Conservation (phyloP, 768 basidiomycete genomes). For the Suillus ampliporus region DNA sequence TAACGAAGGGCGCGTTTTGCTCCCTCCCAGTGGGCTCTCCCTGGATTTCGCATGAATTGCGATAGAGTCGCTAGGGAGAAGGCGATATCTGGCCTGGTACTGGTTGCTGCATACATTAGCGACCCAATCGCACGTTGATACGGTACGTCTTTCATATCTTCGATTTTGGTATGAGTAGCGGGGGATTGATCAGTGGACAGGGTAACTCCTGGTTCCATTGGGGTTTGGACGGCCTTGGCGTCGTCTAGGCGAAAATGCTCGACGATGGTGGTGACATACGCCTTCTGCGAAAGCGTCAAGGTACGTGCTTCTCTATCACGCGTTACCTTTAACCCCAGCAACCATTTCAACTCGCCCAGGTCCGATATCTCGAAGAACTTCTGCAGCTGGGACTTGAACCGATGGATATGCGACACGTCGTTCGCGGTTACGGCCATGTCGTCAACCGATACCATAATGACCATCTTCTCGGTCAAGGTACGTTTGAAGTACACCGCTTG, state of each 20-base stretch:
- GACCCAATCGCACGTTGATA: constrained; percentile 21
- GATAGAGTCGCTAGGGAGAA: constrained; percentile 26
- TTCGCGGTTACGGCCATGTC: constrained; percentile 37
- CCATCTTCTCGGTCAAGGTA: constrained; percentile 19
- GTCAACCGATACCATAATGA: constrained; percentile 39
- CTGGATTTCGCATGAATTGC: constrained; percentile 29
- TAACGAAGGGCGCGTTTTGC: constrained; percentile 25
- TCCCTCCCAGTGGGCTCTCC: constrained; percentile 25
- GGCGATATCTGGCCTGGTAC: constrained; percentile 28
- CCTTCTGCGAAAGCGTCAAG: constrained; percentile 23
- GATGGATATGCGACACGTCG: neutral
- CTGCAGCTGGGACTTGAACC: neutral
- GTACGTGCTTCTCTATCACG: constrained; percentile 13
- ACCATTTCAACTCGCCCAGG: constrained; percentile 22
- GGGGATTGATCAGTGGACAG: constrained; percentile 12
- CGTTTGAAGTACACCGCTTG: neutral
- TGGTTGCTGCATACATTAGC: constrained; percentile 19
- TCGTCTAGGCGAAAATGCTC: constrained; percentile 28
- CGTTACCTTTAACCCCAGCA: constrained; percentile 29
- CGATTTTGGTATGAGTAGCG: neutral
- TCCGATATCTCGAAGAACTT: constrained; percentile 19
- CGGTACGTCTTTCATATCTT: neutral
- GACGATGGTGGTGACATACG: constrained; percentile 27
- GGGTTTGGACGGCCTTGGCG: constrained; percentile 24
- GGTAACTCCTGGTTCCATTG: constrained; percentile 18